Percentiles rank a stretch among this genome's conserved stretches.
Conservation (phyloP, 805 yeast genomes). For the Candida succiphila region DNA sequence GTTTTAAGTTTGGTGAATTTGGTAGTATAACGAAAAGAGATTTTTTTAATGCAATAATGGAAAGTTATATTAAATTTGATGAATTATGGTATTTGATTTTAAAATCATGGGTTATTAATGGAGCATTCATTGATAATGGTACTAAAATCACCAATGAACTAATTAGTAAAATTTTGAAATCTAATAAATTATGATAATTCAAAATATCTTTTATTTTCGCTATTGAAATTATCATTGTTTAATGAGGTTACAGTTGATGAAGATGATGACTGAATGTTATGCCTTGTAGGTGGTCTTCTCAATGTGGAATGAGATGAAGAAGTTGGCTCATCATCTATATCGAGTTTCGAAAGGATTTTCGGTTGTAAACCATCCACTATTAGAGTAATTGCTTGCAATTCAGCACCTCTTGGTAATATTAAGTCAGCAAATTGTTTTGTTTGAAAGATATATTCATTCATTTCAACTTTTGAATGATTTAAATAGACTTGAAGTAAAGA, state of each 20-base stretch:
- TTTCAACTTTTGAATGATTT: constrained; percentile 50
- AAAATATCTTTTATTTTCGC: constrained; percentile 16
- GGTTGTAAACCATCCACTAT: constrained; percentile 57
- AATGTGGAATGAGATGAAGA: not conserved
- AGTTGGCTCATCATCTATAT: constrained; percentile 1
- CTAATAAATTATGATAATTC: constrained; percentile 6
- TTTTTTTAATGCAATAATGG: not conserved
- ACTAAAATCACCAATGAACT: not conserved
- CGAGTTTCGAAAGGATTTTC: too few species aligned
- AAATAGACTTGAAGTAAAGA: constrained; percentile 38
- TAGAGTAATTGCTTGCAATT: constrained; percentile 42
- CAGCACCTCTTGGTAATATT: constrained; percentile 63
- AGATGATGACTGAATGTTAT: not conserved
- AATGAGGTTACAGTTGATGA: constrained; percentile 17
- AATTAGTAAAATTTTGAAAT: too few species aligned
- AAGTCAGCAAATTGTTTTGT: constrained; percentile 71
- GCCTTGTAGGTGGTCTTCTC: not conserved
- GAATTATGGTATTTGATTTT: not conserved
- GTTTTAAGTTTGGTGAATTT: too few species aligned
- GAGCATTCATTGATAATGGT: not conserved
- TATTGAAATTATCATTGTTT: constrained; percentile 17
- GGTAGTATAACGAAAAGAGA: too few species aligned
- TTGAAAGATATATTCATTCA: constrained; percentile 53
- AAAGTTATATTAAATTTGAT: not conserved
- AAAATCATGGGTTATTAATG: not conserved